phyloP scores from a whole-genome alignment of 2,329 filamentous ascomycete species.

The Trichoderma brevicompactum region DNA sequence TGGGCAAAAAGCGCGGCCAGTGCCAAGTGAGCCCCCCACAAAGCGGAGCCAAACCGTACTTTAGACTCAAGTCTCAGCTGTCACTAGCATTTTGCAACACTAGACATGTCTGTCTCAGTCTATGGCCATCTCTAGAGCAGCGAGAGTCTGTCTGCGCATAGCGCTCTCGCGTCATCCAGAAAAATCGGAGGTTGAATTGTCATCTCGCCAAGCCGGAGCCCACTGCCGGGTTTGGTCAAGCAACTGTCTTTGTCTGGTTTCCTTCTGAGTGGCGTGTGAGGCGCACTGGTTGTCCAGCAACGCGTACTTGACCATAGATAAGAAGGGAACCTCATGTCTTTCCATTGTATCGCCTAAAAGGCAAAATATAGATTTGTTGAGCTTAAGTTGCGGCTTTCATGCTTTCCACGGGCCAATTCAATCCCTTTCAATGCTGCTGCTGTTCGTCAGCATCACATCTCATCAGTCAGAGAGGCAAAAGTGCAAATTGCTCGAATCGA shows the following conservation, averaged over 20 bases:
- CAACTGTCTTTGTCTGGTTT: no score
- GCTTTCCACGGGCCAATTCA: neutral
- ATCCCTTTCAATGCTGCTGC: neutral
- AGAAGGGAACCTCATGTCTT: no score
- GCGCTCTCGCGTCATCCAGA: no score
- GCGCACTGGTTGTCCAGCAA: no score
- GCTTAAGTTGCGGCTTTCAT: neutral
- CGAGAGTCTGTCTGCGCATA: neutral
- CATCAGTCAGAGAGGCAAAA: neutral
- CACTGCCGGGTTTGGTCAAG: neutral
- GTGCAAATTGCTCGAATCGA: slow-evolving; percentile 6
- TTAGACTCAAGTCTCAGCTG: slow-evolving; percentile 8
- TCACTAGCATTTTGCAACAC: neutral
- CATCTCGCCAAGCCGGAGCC: neutral
- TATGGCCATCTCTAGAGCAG: neutral
- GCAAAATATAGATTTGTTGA: slow-evolving; percentile 6
- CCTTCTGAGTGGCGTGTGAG: no score
- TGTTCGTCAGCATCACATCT: neutral
- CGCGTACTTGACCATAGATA: no score
- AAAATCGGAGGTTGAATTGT: no score
- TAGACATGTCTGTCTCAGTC: neutral
- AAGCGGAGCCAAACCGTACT: slow-evolving; percentile 8
- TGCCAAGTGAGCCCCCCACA: neutral
- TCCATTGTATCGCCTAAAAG: no score
- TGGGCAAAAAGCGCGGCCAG: neutral